Percentiles rank a stretch among this genome's conserved stretches.
phyloP scores from a whole-genome alignment of 1,139 yeast genomes.

The Yamadazyma aaseri region DNA sequence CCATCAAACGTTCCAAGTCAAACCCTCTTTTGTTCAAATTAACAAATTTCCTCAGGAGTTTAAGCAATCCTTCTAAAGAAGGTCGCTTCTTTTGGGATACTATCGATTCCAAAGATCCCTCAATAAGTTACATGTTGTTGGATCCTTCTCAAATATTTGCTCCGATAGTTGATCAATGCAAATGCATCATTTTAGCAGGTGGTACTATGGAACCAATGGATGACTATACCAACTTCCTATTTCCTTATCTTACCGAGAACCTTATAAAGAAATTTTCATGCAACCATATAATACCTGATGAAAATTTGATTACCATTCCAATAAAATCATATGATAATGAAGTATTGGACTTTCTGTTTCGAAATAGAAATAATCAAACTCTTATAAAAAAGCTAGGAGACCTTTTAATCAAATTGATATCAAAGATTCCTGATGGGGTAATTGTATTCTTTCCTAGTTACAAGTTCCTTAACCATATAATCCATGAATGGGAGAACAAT shows the following conservation, averaged over 20 bases:
- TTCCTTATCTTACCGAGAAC: constrained; percentile 51
- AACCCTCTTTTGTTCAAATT: constrained; percentile 68
- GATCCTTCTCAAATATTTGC: constrained; percentile 78
- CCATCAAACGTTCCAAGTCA: constrained; percentile 18
- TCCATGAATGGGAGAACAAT: constrained; percentile 49
- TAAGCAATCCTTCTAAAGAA: constrained; percentile 75
- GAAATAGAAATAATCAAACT: constrained; percentile 47
- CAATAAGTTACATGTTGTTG: constrained; percentile 67
- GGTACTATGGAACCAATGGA: constrained; percentile 94
- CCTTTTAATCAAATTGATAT: constrained; percentile 41
- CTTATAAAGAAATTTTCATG: constrained; percentile 63
- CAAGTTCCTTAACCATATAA: constrained; percentile 55
- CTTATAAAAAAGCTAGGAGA: constrained; percentile 57
- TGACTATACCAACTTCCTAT: constrained; percentile 64
- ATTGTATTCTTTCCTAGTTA: constrained; percentile 89
- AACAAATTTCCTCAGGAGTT: constrained; percentile 59
- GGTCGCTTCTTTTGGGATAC: constrained; percentile 77
- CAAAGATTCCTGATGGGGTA: constrained; percentile 67
- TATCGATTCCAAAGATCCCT: constrained; percentile 15
- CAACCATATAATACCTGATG: constrained; percentile 80
- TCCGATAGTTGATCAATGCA: constrained; percentile 62
- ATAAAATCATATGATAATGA: constrained; percentile 27
- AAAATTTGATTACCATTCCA: constrained; percentile 62
- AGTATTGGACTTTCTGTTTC: constrained; percentile 67
- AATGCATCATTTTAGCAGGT: constrained; percentile 81